Base-by-base conservation (phyloP, 2,329 filamentous ascomycete genomes). In the Aspergillus tubingensis region DNA sequence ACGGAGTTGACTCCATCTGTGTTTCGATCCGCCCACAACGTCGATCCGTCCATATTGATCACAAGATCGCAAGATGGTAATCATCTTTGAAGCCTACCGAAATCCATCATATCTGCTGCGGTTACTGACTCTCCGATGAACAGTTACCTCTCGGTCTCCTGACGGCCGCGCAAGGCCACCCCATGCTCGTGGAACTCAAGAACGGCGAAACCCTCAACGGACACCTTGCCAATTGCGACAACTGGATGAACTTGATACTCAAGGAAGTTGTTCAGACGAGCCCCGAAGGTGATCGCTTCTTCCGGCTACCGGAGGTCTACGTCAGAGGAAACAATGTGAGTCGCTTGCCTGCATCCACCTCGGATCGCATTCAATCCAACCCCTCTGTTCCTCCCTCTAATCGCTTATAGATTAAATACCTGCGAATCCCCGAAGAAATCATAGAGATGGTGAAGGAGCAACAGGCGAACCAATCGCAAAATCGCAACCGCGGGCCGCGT, bases 191-290 rank as follows among this genome's bases (percentile, higher is more conserved):
- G 67, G 93, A 97, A 82, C 89, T 97, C 67, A 97, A 97, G 84
- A 96, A 94, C 74, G 93, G 93, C 80, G 93, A 99, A 80, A 98
- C 95, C 0, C 86, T 99, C 62, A 99, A 98, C 80, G 95, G 95
- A 65, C 92, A 97, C 74, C 83, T 99, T 61, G 90, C 97, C 77
- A 92, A 90, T 77, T 99, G 94, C 87, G 95, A 99, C 78, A 99
- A 94, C 52, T 99, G 95, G 92, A 99, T 99, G 95, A 99, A 99
- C 81, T 82, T 99, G 69, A 98, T 94, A 2, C 81, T 99, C 67
- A 96, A 95, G 78, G 95, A 98, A 77, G 96, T 99, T 21, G 91
- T 98, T 38, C 94, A 98, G 79, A 98, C 95, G 17, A 96, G 90
- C 74, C 88, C 94, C 23, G 94, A 98, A 72, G 95, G 92, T 64